Conservation (phyloP, 345 rosid species). For the Melastoma malabathricum region DNA sequence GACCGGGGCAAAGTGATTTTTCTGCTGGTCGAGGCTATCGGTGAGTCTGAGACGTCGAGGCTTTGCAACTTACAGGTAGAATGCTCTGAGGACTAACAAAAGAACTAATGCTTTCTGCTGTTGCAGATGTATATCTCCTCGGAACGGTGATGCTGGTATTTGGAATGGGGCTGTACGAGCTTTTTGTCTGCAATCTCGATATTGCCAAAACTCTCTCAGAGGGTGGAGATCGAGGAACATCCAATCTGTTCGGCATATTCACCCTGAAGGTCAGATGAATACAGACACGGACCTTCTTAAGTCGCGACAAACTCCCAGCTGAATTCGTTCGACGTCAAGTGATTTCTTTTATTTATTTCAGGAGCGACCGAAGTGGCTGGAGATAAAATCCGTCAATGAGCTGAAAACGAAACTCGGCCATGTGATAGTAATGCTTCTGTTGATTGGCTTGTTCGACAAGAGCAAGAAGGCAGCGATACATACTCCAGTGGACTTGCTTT, state of each 20-base stretch:
- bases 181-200: constrained; percentile 68
- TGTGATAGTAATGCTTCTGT: constrained; percentile 88
- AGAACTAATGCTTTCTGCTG: constrained; percentile 5
- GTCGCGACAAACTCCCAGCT: neutral
- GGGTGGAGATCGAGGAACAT: constrained; percentile 22
- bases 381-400: constrained; percentile 60
- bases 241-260: constrained; percentile 70
- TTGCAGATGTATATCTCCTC: constrained; percentile 67
- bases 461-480: constrained; percentile 56
- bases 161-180: constrained; percentile 94
- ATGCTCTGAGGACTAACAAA: neutral
- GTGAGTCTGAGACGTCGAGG: constrained; percentile 20
- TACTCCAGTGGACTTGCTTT: constrained; percentile 62
- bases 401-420: constrained; percentile 87
- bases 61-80: neutral
- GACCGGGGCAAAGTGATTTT: constrained; percentile 53
- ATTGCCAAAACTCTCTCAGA: constrained; percentile 30
- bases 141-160: constrained; percentile 97
- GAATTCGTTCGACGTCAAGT: neutral
- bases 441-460: constrained; percentile 82
- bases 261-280: constrained; percentile 37
- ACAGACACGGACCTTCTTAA: neutral
- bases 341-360: constrained; percentile 7
- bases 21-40: constrained; percentile 75
- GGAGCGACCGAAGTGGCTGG: constrained; percentile 85